phyloP scores from a whole-genome alignment of 768 basidiomycete genomes.

The Ephemerocybe angulata region DNA sequence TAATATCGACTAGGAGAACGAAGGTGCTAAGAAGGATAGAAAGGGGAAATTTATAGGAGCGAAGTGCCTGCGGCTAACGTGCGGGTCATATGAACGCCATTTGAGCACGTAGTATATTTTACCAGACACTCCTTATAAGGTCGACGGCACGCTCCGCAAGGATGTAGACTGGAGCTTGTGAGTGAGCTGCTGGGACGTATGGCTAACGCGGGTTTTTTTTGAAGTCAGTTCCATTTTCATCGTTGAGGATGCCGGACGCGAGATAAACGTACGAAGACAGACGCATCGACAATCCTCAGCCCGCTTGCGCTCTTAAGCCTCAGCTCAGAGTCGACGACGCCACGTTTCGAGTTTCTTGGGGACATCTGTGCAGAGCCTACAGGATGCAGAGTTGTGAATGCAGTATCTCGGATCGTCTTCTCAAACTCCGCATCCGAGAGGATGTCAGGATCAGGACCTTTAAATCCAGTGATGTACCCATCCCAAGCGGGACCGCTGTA shows the following conservation, averaged over 20 bases:
- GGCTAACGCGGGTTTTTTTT: no score
- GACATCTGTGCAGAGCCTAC: conserved; percentile 32
- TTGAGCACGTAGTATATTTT: no score
- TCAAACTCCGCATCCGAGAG: conserved; percentile 1
- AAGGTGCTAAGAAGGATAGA: no score
- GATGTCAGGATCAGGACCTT: conserved; percentile 4
- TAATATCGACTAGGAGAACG: no score
- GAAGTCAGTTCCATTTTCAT: background rate
- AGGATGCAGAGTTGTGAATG: conserved; percentile 24
- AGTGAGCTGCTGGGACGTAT: background rate
- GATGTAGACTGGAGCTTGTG: background rate
- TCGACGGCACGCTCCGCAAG: background rate
- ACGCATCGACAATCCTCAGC: conserved; percentile 37
- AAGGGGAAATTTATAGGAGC: no score
- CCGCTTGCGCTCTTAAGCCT: conserved; percentile 30
- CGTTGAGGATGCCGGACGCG: background rate
- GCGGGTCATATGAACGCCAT: no score
- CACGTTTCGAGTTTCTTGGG: conserved; percentile 17
- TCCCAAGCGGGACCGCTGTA: conserved; percentile 7
- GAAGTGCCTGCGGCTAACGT: no score
- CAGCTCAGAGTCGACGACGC: conserved; percentile 35
- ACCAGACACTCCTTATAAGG: background rate
- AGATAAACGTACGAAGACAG: conserved; percentile 25
- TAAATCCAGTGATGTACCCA: background rate
- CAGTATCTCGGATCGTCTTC: conserved; percentile 16